These are phyloP conservation scores for Cardamine resedifolia DNA, from an alignment of 345 rosid species.

Conservation along the genomic window DNA sequence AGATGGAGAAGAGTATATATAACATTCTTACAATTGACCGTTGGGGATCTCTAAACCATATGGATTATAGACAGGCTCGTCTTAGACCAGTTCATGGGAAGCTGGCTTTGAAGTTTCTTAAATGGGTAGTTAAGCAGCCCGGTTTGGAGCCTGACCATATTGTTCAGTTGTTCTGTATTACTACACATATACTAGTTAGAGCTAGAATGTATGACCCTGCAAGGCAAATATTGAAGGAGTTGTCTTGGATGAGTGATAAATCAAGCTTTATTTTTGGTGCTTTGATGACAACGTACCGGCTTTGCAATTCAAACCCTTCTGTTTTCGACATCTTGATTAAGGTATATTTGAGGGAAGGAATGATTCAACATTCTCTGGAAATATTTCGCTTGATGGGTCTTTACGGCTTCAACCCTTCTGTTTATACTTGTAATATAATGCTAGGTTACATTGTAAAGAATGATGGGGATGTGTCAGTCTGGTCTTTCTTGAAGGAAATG, in stretches of 20 bases:
- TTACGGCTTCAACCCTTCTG: constrained; percentile 68
- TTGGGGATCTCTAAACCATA: constrained; percentile 86
- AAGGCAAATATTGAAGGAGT: constrained; percentile 56
- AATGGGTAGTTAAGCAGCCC: constrained; percentile 66
- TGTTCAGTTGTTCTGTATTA: constrained; percentile 57
- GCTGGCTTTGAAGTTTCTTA: constrained; percentile 76
- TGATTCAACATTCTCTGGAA: constrained; percentile 58
- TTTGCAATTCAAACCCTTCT: constrained; percentile 88
- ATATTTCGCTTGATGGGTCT: constrained; percentile 60
- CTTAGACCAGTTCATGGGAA: constrained; percentile 88
- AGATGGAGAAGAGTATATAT: constrained; percentile 71
- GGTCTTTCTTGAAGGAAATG: constrained; percentile 74
- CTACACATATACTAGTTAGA: constrained; percentile 68
- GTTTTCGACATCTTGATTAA: constrained; percentile 80
- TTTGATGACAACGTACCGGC: constrained; percentile 66
- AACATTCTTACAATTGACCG: constrained; percentile 73
- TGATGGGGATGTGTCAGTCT: constrained; percentile 48
- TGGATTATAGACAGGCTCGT: constrained; percentile 65
- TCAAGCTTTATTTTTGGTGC: constrained; percentile 60
- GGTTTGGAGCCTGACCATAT: constrained; percentile 64
- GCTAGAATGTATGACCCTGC: constrained; percentile 82
- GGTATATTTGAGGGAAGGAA: constrained; percentile 61
- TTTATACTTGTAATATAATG: constrained; percentile 65
- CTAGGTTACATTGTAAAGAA: constrained; percentile 58
- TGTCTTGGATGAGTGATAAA: constrained; percentile 45